Base-by-base conservation (phyloP, 371 early-diverging fungal genomes). In the Syncephalastrum racemosum region DNA sequence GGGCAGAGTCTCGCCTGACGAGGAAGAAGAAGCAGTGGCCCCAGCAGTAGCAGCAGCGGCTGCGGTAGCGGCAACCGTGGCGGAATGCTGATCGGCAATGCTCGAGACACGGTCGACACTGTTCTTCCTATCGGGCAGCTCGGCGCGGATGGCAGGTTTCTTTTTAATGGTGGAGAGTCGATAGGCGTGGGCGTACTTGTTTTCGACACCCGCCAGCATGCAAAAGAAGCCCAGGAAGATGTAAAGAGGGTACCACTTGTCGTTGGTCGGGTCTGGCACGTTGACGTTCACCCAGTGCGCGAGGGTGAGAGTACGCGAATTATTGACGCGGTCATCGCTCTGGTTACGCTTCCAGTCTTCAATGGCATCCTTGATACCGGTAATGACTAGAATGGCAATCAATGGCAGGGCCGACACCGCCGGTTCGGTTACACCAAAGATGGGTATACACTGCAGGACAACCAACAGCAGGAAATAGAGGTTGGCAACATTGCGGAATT, bases 391-490 rank as follows among this genome's bases (percentile, higher is more conserved):
- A 44, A 97, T 92, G 24, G 89, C 73, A 27, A 83, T 58, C 24
- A 99, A 78, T 0, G 97, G 97, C 12, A 97, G 70, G 13, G 91
- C 69, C 4, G 96, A 91, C 8, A 94, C 93, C 27, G 77, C 87
- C 23, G 83, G 85, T 58, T 90, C 89, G 3, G 88, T 85, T 3
- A 93, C 91, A 20, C 91, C 90, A 74, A 75, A 91, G 31, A 83
- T 56, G 42, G 80, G 90, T 52, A 86, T 79, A 64, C 83, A 81
- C 66, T 92, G 93, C 42, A 94, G 70, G 40, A 78, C 66, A 4
- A 91, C 89, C 4, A 90, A 82, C 56, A 96, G 85, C 50, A 96
- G 70, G 63, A 98, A 98, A 76, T 95, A 98, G n/a, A 96, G 60
- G 68, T 97, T 98, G 61, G 93, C 93, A 20, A 84, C 75, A 61